Conservation (phyloP, 2,329 filamentous ascomycete genomes). For the Diaporthe sp. region DNA sequence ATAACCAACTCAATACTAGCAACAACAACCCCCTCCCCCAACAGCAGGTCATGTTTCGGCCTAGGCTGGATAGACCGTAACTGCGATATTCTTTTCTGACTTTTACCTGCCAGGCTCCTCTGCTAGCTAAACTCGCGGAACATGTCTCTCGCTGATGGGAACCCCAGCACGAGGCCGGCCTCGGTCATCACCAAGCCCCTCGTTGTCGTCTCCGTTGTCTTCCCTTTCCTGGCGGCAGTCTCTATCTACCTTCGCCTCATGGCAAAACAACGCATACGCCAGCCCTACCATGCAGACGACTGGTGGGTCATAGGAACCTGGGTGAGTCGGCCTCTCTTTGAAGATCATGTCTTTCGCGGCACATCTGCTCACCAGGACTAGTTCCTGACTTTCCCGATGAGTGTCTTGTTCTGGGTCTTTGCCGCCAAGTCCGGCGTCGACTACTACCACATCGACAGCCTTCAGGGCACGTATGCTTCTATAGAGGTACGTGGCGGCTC, state of each 20-base stretch:
- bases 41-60: background rate
- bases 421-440: background rate
- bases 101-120: too few species aligned
- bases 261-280: background rate
- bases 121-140: background rate
- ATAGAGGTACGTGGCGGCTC: background rate
- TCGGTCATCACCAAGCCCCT: conserved; percentile 16
- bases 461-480: background rate
- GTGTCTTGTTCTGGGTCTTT: conserved; percentile 5
- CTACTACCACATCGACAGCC: background rate
- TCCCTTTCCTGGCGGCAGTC: conserved; percentile 6
- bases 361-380: background rate
- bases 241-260: background rate
- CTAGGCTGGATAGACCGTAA: background rate
- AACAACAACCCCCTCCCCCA: too few species aligned
- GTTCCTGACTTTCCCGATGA: conserved; percentile 4
- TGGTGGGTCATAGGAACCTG: conserved; percentile 15
- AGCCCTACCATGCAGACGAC: conserved; percentile 15
- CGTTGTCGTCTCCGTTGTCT: conserved; percentile 4
- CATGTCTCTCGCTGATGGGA: rapidly evolving
- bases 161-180: rapidly evolving
- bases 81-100: background rate
- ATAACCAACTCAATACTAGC: background rate
- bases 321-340: background rate
- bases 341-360: background rate